Evolutionary conservation across 1,284 basidiomycete species (phyloP).

Genomic region (Leucoagaricus sp.): DNA sequence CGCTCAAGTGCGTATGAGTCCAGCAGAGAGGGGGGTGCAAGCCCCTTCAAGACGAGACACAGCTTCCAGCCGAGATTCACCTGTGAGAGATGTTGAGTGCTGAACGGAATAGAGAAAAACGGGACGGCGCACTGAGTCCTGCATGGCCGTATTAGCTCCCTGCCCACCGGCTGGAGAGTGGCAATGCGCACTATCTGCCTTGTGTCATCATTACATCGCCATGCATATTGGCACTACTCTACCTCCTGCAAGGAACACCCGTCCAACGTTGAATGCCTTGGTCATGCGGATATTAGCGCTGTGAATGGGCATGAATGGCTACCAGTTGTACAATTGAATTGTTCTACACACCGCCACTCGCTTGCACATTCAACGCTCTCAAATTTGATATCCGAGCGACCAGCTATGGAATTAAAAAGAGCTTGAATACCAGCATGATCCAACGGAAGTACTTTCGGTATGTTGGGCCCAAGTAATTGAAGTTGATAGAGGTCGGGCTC

Average conservation of each 20-base stretch:
- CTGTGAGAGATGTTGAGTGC: constrained; percentile 26
- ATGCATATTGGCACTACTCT: background rate
- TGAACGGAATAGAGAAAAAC: background rate
- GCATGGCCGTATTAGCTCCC: constrained; percentile 14
- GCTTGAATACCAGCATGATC: constrained; percentile 17
- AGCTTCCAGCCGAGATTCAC: constrained; percentile 50
- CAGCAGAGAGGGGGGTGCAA: constrained; percentile 37
- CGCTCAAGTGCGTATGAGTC: constrained; percentile 46
- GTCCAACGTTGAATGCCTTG: constrained; percentile 23
- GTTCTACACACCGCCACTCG: background rate
- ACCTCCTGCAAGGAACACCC: constrained; percentile 31
- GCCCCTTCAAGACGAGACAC: constrained; percentile 40
- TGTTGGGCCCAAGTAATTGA: constrained; percentile 6
- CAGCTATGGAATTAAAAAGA: background rate
- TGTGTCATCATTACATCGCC: background rate
- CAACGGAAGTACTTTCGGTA: constrained; percentile 20
- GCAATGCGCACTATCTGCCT: constrained; percentile 40
- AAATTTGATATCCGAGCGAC: background rate
- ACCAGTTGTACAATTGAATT: background rate
- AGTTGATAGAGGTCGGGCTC: constrained; percentile 11
- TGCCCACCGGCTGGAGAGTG: constrained; percentile 48
- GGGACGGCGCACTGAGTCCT: background rate
- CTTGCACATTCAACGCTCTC: constrained; percentile 22
- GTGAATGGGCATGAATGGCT: background rate
- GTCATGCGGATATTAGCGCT: constrained; percentile 33